Evolutionary conservation across 2,329 filamentous ascomycete genomes (phyloP).

Genomic region (Ceratocystis albifundus): DNA sequence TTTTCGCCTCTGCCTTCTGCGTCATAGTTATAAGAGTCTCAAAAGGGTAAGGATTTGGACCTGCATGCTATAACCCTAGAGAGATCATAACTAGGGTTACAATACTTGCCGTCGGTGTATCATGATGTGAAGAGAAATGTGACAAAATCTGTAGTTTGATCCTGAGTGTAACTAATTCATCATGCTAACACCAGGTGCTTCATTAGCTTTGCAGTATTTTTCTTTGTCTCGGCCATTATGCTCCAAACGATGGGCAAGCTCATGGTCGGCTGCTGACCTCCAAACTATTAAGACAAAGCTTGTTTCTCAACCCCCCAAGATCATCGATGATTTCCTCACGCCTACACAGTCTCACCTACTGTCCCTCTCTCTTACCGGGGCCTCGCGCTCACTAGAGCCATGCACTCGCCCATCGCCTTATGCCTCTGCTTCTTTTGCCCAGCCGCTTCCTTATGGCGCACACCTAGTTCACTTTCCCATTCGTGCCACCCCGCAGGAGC

Average conservation of each 20-base stretch:
- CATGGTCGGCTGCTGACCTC: background rate
- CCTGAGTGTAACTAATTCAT: background rate
- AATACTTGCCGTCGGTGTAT: background rate
- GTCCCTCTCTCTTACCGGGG: conserved; percentile 42
- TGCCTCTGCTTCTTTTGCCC: conserved; percentile 18
- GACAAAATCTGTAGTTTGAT: background rate
- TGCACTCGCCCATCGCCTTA: conserved; percentile 17
- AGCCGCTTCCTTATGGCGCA: conserved; percentile 25
- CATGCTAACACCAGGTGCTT: background rate
- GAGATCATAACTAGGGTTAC: background rate
- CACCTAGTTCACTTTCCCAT: conserved; percentile 72
- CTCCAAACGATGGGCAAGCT: conserved; percentile 30
- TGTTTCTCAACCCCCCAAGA: conserved; percentile 27
- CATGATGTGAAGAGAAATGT: background rate
- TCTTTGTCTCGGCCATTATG: conserved; percentile 28
- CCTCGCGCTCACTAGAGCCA: conserved; percentile 22
- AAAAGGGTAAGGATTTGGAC: background rate
- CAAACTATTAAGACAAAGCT: conserved; percentile 6
- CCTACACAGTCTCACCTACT: conserved; percentile 56
- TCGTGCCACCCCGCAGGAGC: conserved; percentile 45
- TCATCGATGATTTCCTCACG: conserved; percentile 38
- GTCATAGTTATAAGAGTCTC: background rate
- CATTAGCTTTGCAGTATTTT: background rate
- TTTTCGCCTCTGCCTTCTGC: conserved; percentile 5
- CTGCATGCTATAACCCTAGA: background rate